Base-by-base conservation (phyloP, 2,329 filamentous ascomycete genomes). In the Fulvia fulva region DNA sequence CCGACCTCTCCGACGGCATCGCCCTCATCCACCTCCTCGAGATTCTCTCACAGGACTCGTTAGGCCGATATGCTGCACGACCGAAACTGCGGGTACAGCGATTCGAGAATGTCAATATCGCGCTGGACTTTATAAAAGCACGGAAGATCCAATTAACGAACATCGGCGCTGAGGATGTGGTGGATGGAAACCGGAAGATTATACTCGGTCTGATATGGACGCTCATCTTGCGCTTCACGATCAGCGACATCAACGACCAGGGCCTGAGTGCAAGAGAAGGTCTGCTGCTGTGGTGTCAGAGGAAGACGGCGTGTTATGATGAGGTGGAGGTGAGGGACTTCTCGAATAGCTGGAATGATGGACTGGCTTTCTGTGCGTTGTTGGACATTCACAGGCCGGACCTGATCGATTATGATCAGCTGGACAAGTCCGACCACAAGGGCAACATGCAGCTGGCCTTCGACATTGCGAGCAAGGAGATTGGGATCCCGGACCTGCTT, bases 391-490 rank as follows among this genome's bases (percentile, higher is more conserved):
- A 99, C 77, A 86, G 94, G 47, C 94, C 94, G 2, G 94, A 99
- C 73, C 81, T 99, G 63, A 99, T 99, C 72, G 94, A 99, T 77
- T 99, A 92, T 73, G 94, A 99, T 70, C 83, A 88, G 32, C 81
- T 99, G 64, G 93, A 99, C 78, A 97, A 97, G 81, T 86, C 80
- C 32, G 93, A 99, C 73, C 94, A 96, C 77, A 86, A 87, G 59
- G 93, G 92, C 45, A 99, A 99, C 78, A 99, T 97, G 93, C 90
- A 97, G 76, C 78, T 97, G 64, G 94, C 94, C 23, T 99, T 99
- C 73, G 93, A 97, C 71, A 93, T 99, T 69, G 94, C 94, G 8
- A 86, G 89, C 67, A 90, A 93, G 73, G 94, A 97, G 77, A 97
- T 99, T 70, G 94, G 94, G 51, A 99, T 99, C 59, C 94, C 94